These are phyloP conservation scores for Pyrenochaeta sp. DNA, from an alignment of 2,329 filamentous ascomycete genomes.

Conservation along the genomic window DNA sequence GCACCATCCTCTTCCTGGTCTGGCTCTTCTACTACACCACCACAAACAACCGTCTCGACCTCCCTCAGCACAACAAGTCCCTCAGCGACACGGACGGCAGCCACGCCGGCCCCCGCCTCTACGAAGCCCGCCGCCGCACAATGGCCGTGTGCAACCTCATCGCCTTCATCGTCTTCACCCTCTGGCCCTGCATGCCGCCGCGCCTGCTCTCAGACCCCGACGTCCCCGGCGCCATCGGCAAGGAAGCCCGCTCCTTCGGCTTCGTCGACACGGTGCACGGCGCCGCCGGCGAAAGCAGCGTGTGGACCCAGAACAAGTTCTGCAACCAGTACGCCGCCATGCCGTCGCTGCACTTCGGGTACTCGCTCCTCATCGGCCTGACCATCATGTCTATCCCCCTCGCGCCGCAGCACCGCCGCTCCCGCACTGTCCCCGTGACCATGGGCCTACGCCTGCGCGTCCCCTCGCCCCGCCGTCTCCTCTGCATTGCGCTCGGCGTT, in stretches of 20 bases:
- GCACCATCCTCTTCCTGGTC: constrained; percentile 73
- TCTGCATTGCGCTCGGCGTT: constrained; percentile 62
- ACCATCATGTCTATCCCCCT: constrained; percentile 73
- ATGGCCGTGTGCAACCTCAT: constrained; percentile 66
- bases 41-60: constrained; percentile 61
- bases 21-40: constrained; percentile 75
- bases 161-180: constrained; percentile 65
- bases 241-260: constrained; percentile 66
- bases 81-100: constrained; percentile 41
- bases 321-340: constrained; percentile 82
- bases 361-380: constrained; percentile 74
- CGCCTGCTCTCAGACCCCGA: constrained; percentile 61
- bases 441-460: constrained; percentile 47
- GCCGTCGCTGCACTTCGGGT: constrained; percentile 79
- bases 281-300: constrained; percentile 66
- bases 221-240: constrained; percentile 63
- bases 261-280: constrained; percentile 68
- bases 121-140: constrained; percentile 63
- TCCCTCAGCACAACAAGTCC: constrained; percentile 49
- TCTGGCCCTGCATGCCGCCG: constrained; percentile 69
- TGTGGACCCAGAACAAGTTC: constrained; percentile 76
- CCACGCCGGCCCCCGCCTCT: constrained; percentile 60
- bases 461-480: constrained; percentile 60
- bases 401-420: constrained; percentile 59
- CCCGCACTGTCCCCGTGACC: constrained; percentile 38